Evolutionary conservation across 495 filamentous ascomycete genomes (phyloP).

Genomic region (Coniosporium apollinis): DNA sequence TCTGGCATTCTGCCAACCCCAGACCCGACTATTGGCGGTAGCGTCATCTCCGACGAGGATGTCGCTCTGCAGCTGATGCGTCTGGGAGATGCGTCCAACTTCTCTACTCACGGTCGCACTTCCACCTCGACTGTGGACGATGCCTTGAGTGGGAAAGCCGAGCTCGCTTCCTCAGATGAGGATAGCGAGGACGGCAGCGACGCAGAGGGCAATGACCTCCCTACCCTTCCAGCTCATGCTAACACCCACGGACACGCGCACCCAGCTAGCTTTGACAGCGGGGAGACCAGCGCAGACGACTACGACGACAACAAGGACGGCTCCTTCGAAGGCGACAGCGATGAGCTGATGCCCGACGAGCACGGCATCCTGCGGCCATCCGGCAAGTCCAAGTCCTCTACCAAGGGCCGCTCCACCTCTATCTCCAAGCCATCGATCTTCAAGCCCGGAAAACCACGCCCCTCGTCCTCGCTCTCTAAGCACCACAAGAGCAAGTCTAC

Average conservation of each 20-base stretch:
- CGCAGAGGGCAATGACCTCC: too few relatives aligned
- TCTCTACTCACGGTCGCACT: conserved; percentile 63
- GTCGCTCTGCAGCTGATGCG: conserved; percentile 93
- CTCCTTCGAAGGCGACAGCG: conserved; percentile 33
- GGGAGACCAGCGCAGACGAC: conserved; percentile 52
- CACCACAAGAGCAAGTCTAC: conserved; percentile 38
- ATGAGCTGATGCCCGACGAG: conserved; percentile 22
- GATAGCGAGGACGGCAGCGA: conserved; percentile 52
- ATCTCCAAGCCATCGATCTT: conserved; percentile 15
- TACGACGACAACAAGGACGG: conserved; percentile 47
- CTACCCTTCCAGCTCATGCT: conserved; percentile 42
- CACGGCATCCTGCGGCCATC: conserved; percentile 10
- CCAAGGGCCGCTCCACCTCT: conserved; percentile 18
- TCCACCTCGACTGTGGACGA: conserved; percentile 92
- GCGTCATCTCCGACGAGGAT: conserved; percentile 93
- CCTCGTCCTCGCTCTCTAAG: conserved; percentile 14
- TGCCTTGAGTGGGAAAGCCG: conserved; percentile 73
- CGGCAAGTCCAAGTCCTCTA: conserved; percentile 21
- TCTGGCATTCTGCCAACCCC: conserved; percentile 71
- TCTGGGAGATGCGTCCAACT: conserved; percentile 78
- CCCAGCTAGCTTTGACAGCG: conserved; percentile 49
- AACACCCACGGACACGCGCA: conserved; percentile 30
- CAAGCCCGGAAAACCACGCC: conserved; percentile 2
- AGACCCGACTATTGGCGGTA: conserved; percentile 73
- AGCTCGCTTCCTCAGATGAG: conserved; percentile 72